phyloP scores from a whole-genome alignment of 1,284 basidiomycete genomes.

The Heterobasidion occidentale region DNA sequence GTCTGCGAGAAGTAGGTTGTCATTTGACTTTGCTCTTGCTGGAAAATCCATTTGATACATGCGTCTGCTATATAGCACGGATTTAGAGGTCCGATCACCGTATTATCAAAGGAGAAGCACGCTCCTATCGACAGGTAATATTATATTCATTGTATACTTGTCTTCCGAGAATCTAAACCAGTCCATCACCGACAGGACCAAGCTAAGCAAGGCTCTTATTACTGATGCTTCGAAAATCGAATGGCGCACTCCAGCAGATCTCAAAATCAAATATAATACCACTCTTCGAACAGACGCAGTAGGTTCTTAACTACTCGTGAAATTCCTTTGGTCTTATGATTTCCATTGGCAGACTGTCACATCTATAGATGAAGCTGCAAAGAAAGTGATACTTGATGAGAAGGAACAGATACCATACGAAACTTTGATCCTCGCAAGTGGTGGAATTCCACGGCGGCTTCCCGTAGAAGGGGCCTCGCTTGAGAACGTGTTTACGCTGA shows the following conservation, averaged over 20 bases:
- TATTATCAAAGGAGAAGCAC: slow-evolving; percentile 75
- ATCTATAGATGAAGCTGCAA: slow-evolving; percentile 52
- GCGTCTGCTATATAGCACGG: slow-evolving; percentile 46
- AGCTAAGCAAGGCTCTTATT: slow-evolving; percentile 83
- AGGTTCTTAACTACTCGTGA: slow-evolving; percentile 13
- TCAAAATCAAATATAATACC: slow-evolving; percentile 78
- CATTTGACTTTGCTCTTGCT: neutral
- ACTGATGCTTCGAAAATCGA: slow-evolving; percentile 74
- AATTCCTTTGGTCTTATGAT: neutral
- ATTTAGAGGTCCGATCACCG: slow-evolving; percentile 71
- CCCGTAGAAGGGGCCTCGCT: slow-evolving; percentile 77
- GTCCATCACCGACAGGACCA: slow-evolving; percentile 46
- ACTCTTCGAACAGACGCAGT: slow-evolving; percentile 66
- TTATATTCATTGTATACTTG: neutral
- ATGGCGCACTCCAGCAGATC: slow-evolving; percentile 65
- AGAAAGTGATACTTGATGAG: slow-evolving; percentile 55
- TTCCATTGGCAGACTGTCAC: slow-evolving; percentile 35
- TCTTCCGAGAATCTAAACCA: neutral
- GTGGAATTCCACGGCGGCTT: slow-evolving; percentile 59
- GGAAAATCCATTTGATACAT: neutral
- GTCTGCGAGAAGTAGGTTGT: slow-evolving; percentile 64
- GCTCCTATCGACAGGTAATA: slow-evolving; percentile 81
- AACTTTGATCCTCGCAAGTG: slow-evolving; percentile 67
- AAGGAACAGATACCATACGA: slow-evolving; percentile 62
- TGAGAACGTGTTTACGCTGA: slow-evolving; percentile 74